Percentiles rank a stretch among this genome's conserved stretches.
Evolutionary conservation across 2,329 filamentous ascomycete genomes (phyloP).

Genomic region (Clonostachys sp.): DNA sequence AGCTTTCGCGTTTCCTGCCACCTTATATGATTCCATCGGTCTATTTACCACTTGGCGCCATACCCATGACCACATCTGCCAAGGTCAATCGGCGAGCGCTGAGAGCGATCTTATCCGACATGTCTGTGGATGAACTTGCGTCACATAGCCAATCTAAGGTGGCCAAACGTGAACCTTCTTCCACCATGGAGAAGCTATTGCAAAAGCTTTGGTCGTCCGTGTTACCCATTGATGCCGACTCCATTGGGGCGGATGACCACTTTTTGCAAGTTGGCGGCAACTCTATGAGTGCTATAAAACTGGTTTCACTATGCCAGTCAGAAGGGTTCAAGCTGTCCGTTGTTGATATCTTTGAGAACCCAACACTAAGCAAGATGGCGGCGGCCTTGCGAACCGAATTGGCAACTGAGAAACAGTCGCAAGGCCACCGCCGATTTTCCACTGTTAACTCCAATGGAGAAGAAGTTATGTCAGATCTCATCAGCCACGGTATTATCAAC

Average conservation of each 20-base stretch:
- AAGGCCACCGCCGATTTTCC: too few relatives aligned
- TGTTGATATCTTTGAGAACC: background rate
- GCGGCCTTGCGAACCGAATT: too few relatives aligned
- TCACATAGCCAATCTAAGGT: too few relatives aligned
- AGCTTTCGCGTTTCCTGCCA: slow-evolving; percentile 5
- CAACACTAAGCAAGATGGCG: background rate
- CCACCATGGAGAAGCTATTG: slow-evolving; percentile 27
- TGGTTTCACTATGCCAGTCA: slow-evolving; percentile 6
- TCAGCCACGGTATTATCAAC: too few relatives aligned
- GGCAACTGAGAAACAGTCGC: too few relatives aligned
- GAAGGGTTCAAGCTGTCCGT: slow-evolving; percentile 1
- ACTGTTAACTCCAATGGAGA: too few relatives aligned
- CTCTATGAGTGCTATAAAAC: slow-evolving; percentile 2
- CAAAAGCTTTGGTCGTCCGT: slow-evolving; percentile 3
- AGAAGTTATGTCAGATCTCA: too few relatives aligned
- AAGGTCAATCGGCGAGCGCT: slow-evolving; percentile 3
- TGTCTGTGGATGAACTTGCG: too few relatives aligned
- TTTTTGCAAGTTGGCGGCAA: slow-evolving; percentile 41
- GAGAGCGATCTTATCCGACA: slow-evolving; percentile 13
- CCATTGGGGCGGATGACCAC: slow-evolving; percentile 30
- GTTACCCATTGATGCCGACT: slow-evolving; percentile 1
- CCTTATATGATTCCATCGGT: slow-evolving; percentile 2
- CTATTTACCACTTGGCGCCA: background rate
- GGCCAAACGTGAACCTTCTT: too few relatives aligned
- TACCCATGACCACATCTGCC: background rate